Evolutionary conservation across 176 grass and related monocot genomes (phyloP).

Genomic region (Olyra latifolia): DNA sequence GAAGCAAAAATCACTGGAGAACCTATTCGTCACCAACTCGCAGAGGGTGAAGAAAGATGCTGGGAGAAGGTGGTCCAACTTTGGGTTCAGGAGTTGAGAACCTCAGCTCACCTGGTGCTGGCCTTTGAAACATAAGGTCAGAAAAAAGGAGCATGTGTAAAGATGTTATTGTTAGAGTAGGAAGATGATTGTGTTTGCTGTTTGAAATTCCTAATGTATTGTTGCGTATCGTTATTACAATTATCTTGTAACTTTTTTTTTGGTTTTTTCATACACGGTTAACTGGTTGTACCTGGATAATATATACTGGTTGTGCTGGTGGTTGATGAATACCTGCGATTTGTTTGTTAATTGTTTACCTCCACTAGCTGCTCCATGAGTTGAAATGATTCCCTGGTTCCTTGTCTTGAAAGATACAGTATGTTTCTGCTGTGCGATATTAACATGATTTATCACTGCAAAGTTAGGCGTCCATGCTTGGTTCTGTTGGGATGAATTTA

Average conservation of each 20-base stretch:
- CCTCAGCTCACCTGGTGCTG: background rate
- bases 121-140: constrained; percentile 58
- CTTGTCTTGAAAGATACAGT: background rate
- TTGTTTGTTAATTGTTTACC: constrained; percentile 21
- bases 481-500: background rate
- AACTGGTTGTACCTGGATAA: constrained; percentile 30
- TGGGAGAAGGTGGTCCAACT: constrained; percentile 83
- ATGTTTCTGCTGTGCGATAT: background rate
- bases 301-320: constrained; percentile 30
- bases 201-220: constrained; percentile 47
- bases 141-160: constrained; percentile 52
- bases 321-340: constrained; percentile 20
- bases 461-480: background rate
- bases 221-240: constrained; percentile 2
- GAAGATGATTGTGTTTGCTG: constrained; percentile 56
- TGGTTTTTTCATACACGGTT: background rate
- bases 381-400: background rate
- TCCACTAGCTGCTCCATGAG: background rate
- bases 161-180: constrained; percentile 50
- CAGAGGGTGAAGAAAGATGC: constrained; percentile 72
- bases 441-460: background rate
- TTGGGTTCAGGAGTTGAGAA: constrained; percentile 73
- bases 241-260: background rate
- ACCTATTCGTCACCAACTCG: constrained; percentile 54
- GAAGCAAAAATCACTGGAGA: constrained; percentile 86